Base-by-base conservation (phyloP, 2,329 filamentous ascomycete species). In the Furcasterigmium sp. region DNA sequence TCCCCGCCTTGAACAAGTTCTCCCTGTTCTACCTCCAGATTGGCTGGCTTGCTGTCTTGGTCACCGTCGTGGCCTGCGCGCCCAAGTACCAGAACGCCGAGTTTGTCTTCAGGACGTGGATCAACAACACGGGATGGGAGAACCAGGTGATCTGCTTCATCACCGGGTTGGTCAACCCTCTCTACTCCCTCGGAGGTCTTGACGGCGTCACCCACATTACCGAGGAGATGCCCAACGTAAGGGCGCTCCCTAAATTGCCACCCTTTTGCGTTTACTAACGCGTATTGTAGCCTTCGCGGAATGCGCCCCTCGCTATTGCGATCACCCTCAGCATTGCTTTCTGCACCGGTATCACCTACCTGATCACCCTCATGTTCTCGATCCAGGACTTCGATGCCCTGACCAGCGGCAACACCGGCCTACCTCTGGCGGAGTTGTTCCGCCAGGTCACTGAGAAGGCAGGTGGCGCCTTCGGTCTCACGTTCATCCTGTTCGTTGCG, bases 101-200 rank as follows among this genome's bases (percentile, higher is more conserved):
- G n/a, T 76, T 75, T 43, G 73, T 77, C 17, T 77, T 76, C 51
- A 58, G 55, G 29, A 74, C 68, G 2, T 76, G 70, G 63, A 67
- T 73, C 42, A 76, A 76, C 51, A 69, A 73, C 38, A 76, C 73
- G 0, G 72, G 73, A 11, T 76, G 73, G 73, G 57, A 68, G 26
- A 70, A 66, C 43, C 66, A 72, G 42, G 67, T 61, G 1, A 68
- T 76, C 26, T 69, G 64, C 44, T 75, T 76, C 51, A 72, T 76
- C 43, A 70, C 69, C 0, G 72, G 72, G 0, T 54, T 76, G 4
- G 67, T 75, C 2, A 74, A 74, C 45, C 65, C 69, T 0, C 53
- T 70, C 5, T 76, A 70, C 53, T 63, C 64, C 18, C 59, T 75
- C 13, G 67, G 69, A 18, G 69, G 70, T 1, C 56, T 75, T 2